Conservation (phyloP, 345 rosid species). For the Eucalyptus erythrocorys region DNA sequence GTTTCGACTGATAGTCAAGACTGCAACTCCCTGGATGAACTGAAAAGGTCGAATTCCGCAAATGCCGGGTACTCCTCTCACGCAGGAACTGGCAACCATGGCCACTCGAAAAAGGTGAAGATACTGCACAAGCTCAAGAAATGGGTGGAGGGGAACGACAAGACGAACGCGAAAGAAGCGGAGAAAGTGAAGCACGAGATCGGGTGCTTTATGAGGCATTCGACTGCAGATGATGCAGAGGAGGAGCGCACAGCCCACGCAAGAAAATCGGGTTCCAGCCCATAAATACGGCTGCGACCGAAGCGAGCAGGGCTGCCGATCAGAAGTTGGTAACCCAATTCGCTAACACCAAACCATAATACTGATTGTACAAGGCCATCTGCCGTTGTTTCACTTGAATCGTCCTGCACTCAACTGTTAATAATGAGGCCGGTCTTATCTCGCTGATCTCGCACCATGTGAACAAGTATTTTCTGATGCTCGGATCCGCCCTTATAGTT, state of each 20-base stretch:
- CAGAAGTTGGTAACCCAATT: neutral
- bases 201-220: conserved; percentile 30
- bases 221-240: conserved; percentile 14
- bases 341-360: neutral
- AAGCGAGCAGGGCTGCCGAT: neutral
- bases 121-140: conserved; percentile 44
- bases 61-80: neutral
- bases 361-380: neutral
- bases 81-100: neutral
- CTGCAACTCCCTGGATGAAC: conserved; percentile 5
- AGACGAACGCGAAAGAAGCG: conserved; percentile 16
- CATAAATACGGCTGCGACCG: neutral
- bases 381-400: neutral
- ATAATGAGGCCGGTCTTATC: neutral
- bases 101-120: conserved; percentile 30
- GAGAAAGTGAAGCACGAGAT: conserved; percentile 18
- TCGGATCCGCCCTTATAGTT: neutral
- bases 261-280: conserved; percentile 44
- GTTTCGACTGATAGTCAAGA: conserved; percentile 3
- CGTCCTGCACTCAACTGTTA: neutral
- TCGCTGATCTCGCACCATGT: neutral
- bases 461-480: neutral
- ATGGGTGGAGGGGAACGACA: conserved; percentile 64
- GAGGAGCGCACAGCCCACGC: conserved; percentile 13
- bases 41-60: neutral